phyloP scores from a whole-genome alignment of 75 land plant species.

The Adiantum capillusveneris region DNA sequence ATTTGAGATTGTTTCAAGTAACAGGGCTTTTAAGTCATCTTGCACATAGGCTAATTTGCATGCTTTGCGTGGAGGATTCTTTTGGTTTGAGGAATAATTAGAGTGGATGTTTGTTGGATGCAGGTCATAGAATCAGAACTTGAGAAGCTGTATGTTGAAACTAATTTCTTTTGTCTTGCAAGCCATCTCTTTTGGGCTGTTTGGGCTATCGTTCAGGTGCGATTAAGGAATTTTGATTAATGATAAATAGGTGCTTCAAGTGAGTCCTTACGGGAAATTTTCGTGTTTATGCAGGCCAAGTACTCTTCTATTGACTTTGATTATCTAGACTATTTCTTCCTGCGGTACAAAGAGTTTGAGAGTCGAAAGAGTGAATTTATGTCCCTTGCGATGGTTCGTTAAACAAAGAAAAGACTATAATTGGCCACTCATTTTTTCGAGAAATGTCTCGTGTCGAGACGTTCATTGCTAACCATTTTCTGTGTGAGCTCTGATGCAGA shows the following conservation, averaged over 20 bases:
- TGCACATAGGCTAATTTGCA: too few relatives aligned
- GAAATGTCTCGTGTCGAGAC: too few relatives aligned
- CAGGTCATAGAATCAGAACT: constrained; percentile 71
- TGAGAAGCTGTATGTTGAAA: constrained; percentile 65
- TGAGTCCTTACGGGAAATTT: neutral
- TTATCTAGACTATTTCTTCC: constrained; percentile 71
- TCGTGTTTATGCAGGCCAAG: constrained; percentile 52
- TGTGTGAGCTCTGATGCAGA: too few relatives aligned
- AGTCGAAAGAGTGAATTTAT: constrained; percentile 42
- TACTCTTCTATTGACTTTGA: constrained; percentile 87
- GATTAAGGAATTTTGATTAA: too few relatives aligned
- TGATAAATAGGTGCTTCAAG: too few relatives aligned
- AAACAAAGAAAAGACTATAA: too few relatives aligned
- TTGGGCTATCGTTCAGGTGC: constrained; percentile 97
- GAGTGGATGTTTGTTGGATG: neutral
- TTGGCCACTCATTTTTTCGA: too few relatives aligned
- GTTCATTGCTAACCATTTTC: too few relatives aligned
- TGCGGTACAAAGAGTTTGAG: constrained; percentile 74
- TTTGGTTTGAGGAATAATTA: too few relatives aligned
- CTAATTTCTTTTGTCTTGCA: constrained; percentile 65
- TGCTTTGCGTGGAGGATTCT: too few relatives aligned
- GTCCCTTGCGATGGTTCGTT: constrained; percentile 15
- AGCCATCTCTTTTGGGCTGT: constrained; percentile 94
- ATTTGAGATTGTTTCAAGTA: too few relatives aligned
- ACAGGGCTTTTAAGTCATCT: too few relatives aligned